These are phyloP conservation scores for Xylaria hypoxylon DNA, from an alignment of 2,329 filamentous ascomycete genomes.

Conservation along the genomic window DNA sequence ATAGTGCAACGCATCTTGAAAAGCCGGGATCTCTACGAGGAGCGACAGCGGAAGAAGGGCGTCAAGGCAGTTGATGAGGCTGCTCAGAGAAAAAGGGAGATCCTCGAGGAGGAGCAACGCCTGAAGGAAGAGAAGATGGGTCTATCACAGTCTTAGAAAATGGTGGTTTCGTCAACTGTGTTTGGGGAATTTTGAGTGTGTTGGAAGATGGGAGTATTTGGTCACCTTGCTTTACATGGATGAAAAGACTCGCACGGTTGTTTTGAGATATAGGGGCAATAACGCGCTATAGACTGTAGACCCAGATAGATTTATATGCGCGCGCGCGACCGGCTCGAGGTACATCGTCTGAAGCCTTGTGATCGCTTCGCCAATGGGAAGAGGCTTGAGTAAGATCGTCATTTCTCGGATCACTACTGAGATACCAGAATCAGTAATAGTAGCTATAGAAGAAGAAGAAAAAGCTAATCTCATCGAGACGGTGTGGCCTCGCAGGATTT, in stretches of 20 bases:
- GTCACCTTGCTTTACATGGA: slow-evolving; percentile 4
- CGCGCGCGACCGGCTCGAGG: background rate
- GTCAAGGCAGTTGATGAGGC: slow-evolving; percentile 84
- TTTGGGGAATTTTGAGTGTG: background rate
- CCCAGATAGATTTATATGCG: slow-evolving; percentile 9
- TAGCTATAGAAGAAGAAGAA: too few species aligned
- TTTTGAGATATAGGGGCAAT: background rate
- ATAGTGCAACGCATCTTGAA: slow-evolving; percentile 93
- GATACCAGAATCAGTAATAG: too few species aligned
- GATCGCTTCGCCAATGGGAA: too few species aligned
- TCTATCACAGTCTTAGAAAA: slow-evolving; percentile 13
- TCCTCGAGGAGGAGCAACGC: slow-evolving; percentile 69
- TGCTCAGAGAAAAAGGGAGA: slow-evolving; percentile 70
- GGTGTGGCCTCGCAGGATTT: background rate
- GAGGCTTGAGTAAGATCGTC: too few species aligned
- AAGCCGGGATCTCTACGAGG: slow-evolving; percentile 89
- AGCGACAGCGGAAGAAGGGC: slow-evolving; percentile 88
- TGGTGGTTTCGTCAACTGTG: background rate
- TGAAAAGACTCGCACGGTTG: background rate
- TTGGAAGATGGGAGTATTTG: background rate
- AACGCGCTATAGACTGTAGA: slow-evolving; percentile 12
- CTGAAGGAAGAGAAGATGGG: slow-evolving; percentile 58
- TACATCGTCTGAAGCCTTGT: background rate
- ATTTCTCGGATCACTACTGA: too few species aligned
- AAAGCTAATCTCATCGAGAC: too few species aligned